Base-by-base conservation (phyloP, 2,329 filamentous ascomycete genomes). In the Colletotrichum lentis region DNA sequence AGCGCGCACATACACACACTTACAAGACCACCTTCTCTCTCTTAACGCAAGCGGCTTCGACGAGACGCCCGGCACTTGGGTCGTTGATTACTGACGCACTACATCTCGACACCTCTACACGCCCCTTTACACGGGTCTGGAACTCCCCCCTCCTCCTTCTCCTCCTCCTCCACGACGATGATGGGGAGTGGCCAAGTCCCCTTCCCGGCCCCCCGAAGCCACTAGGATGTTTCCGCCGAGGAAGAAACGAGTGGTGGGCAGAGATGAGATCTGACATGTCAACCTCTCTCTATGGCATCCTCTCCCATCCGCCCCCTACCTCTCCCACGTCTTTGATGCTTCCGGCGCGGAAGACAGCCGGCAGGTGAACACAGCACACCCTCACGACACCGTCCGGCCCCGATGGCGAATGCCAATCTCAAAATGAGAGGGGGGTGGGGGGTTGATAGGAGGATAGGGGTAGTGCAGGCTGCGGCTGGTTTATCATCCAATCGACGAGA, bases 191-290 rank as follows among this genome's bases (percentile, higher is more conserved):
- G 27, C 27, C 7, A 20, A 47, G 43, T 31, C 55, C 55, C 44
- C 27, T 22, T 58, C 27, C 43, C 55, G 55, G 43, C 43, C 55
- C 54, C 55, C 43, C 43, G 55, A 58, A 58, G 43, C 43, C 55
- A 58, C 55, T 43, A 58, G 55, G 55, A 41, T 46, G 55, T 37
- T 46, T 57, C 41, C 55, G 31, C 43, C 41, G 55, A 37, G n/a
- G 43, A 44, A 41, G 5, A 58, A 46, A 27, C 27, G 27, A 11
- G 14, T 22, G 24, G 27, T 3, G 3, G 43, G 27, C n/a, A 46
- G 46, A 31, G 43, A 47, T 47, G 27, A 22, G n/a, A 58, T n/a
- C 47, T 11, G 55, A 58, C 43, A 58, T 47, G 55, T 58, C 55
- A 31, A 47, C 27, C 12, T 46, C 27, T 16, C 31, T 31, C 1